phyloP scores from a whole-genome alignment of 306 rosid species.

The Vicia faba region DNA sequence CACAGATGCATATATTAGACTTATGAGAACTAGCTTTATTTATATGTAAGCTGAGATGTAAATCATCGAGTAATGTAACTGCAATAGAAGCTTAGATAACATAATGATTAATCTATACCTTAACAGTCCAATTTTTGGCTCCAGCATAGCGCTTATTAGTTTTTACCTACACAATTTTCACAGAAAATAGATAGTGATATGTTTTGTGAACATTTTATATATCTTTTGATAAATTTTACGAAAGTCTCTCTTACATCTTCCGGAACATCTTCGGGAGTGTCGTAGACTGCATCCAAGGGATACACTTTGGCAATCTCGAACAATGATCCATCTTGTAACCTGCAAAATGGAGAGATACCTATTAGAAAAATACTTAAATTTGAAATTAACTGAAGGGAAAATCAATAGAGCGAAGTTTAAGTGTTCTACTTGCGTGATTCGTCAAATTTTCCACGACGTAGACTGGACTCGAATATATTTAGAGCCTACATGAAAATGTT shows the following conservation, averaged over 20 bases:
- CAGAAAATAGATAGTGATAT: neutral
- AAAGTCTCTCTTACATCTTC: slow-evolving; percentile 70
- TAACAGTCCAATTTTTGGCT: slow-evolving; percentile 84
- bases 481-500: slow-evolving; percentile 62
- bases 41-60: neutral
- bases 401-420: slow-evolving; percentile 3
- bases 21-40: slow-evolving; percentile 1
- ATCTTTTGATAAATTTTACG: neutral
- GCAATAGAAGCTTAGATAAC: slow-evolving; percentile 7
- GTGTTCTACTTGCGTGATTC: slow-evolving; percentile 74
- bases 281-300: slow-evolving; percentile 93
- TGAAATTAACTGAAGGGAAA: slow-evolving; percentile 13
- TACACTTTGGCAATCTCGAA: slow-evolving; percentile 89
- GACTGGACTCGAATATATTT: slow-evolving; percentile 93
- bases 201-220: neutral
- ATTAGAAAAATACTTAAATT: slow-evolving; percentile 35
- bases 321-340: slow-evolving; percentile 87
- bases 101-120: slow-evolving; percentile 49
- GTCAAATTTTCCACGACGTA: slow-evolving; percentile 91
- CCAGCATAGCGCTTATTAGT: slow-evolving; percentile 96
- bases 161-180: slow-evolving; percentile 59
- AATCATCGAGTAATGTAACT: neutral
- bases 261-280: slow-evolving; percentile 87
- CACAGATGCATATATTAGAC: slow-evolving; percentile 20
- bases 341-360: slow-evolving; percentile 41